Evolutionary conservation across 1,284 basidiomycete species (phyloP).

Genomic region (Ustilago hordei): DNA sequence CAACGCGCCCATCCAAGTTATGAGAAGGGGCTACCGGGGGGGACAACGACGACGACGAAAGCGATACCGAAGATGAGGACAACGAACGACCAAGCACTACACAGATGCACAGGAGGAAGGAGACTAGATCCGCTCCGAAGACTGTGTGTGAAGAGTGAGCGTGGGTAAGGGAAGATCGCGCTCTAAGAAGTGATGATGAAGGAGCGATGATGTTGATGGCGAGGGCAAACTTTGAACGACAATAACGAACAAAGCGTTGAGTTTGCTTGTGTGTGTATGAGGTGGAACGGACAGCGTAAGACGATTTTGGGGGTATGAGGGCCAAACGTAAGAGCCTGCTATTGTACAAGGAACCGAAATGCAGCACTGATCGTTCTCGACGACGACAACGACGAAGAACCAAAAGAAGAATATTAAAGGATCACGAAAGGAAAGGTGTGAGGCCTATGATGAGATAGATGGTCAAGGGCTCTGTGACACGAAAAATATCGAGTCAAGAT

Average conservation of each 20-base stretch:
- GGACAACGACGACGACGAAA: slow-evolving; percentile 20
- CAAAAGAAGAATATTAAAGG: slow-evolving; percentile 6
- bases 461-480: slow-evolving; percentile 10
- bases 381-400: slow-evolving; percentile 15
- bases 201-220: slow-evolving; percentile 10
- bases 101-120: slow-evolving; percentile 27
- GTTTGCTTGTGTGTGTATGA: background rate
- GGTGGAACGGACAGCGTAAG: slow-evolving; percentile 10
- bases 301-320: slow-evolving; percentile 30
- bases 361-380: slow-evolving; percentile 24
- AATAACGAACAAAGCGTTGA: slow-evolving; percentile 4
- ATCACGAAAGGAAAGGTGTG: background rate
- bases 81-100: background rate
- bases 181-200: background rate
- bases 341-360: slow-evolving; percentile 39
- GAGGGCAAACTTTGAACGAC: slow-evolving; percentile 14
- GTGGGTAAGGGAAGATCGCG: background rate
- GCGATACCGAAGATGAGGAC: background rate
- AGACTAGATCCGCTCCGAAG: slow-evolving; percentile 28
- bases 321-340: slow-evolving; percentile 20
- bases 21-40: slow-evolving; percentile 27
- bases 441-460: background rate
- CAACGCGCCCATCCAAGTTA: slow-evolving; percentile 50
- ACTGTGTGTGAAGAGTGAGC: slow-evolving; percentile 2
- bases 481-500: slow-evolving; percentile 14